phyloP scores from a whole-genome alignment of 768 basidiomycete genomes.

The Strobilomyces dryophilus region DNA sequence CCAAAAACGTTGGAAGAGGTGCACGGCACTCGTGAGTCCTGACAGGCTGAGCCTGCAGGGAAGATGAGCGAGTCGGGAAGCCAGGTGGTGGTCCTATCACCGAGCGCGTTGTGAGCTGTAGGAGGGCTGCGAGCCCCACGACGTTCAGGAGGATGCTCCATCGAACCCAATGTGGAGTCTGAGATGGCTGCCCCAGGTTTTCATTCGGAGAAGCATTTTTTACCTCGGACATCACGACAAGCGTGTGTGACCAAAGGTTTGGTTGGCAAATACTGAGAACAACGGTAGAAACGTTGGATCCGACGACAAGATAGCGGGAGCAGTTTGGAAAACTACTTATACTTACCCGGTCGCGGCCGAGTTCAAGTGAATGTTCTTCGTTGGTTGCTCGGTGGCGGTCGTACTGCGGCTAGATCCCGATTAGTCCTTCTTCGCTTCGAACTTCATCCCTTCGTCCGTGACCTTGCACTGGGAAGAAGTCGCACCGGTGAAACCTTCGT shows the following conservation, averaged over 20 bases:
- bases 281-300: too few relatives aligned
- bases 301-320: too few relatives aligned
- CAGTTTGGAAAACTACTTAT: too few relatives aligned
- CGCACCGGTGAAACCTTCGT: too few relatives aligned
- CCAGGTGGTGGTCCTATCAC: neutral
- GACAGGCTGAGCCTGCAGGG: neutral
- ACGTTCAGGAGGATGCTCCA: conserved; percentile 17
- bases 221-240: neutral
- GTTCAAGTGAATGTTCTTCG: too few relatives aligned
- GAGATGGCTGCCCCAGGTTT: neutral
- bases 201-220: neutral
- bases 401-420: too few relatives aligned
- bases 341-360: too few relatives aligned
- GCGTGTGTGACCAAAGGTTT: neutral
- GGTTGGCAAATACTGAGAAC: too few relatives aligned
- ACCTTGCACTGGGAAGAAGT: too few relatives aligned
- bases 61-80: neutral
- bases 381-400: too few relatives aligned
- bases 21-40: conserved; percentile 9
- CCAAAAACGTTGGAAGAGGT: conserved; percentile 17
- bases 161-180: conserved; percentile 9
- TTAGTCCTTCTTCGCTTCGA: too few relatives aligned
- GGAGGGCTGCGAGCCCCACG: conserved; percentile 7
- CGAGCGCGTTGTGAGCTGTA: conserved; percentile 1
- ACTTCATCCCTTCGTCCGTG: too few relatives aligned